Base-by-base conservation (phyloP, 2,329 filamentous ascomycete species). In the Mollisiaceae sp. region DNA sequence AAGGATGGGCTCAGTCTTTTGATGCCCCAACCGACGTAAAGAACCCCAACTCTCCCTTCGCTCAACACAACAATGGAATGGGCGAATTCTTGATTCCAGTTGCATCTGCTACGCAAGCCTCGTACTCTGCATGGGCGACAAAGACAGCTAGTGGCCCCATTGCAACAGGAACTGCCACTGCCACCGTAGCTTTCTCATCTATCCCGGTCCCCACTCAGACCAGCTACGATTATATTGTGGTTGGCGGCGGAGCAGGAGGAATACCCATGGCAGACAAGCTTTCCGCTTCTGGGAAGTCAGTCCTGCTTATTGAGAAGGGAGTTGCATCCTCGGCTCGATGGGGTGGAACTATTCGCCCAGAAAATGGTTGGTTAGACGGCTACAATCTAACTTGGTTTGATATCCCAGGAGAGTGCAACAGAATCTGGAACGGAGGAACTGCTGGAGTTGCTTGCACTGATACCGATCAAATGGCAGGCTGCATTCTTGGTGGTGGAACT, bases 391-490 rank as follows among this genome's bases (percentile, higher is more conserved):
- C 89, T 8, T 87, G 89, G 58, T 91, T 91, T 71, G 89, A 92
- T 72, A 85, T 91, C 4, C 89, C 89, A 0, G 88, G 89, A 62
- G 84, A 91, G 66, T 90, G 87, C 76, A 91, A 91, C 75, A 81
- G 91, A 77, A 90, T 92, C 55, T 76, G 75, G 75, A 71, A 75
- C 61, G 73, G 73, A 43, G 74, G 73, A 62, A 70, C 71, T 36
- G 64, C 61, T 38, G 72, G 72, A 36, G 86, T 91, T 70, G 85
- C 86, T 39, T 92, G 90, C 77, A 83, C 82, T 1, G 89, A 92
- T 75, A 88, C 86, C n/a, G 88, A 89, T 67, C 86, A 89, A 72
- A 91, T 91, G 87, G 87, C 88, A 14, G 90, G 89, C 14, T 92
- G 90, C 67, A 82, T 92, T 52, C 82, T 92, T 2, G 90, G 90